A percentile compares a stretch with the other conserved stretches of the same genome.
These are phyloP conservation scores for Carpinus fangiana DNA, from an alignment of 306 rosid species.

Conservation along the genomic window DNA sequence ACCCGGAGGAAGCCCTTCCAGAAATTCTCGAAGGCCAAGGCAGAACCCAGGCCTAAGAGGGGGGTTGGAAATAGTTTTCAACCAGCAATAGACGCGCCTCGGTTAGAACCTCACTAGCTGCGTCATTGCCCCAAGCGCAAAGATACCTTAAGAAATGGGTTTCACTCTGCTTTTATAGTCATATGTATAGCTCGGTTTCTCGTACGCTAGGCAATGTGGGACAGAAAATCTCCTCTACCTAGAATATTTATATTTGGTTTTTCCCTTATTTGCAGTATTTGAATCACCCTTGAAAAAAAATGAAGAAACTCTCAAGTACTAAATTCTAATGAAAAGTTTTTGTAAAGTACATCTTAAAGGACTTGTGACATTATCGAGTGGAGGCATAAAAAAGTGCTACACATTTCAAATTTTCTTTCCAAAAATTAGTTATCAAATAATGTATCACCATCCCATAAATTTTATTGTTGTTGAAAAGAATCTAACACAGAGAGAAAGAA, in stretches of 20 bases:
- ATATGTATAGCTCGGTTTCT: not conserved
- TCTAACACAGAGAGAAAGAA: no score
- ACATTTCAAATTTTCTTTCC: no score
- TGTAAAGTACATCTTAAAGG: no score
- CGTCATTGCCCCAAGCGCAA: conserved; percentile 37
- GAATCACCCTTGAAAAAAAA: no score
- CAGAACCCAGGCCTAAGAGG: conserved; percentile 21
- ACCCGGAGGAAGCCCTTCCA: conserved; percentile 34
- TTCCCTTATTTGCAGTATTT: not conserved
- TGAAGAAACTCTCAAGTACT: no score
- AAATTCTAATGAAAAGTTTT: no score
- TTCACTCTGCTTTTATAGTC: not conserved
- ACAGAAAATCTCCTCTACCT: not conserved
- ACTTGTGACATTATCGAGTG: no score
- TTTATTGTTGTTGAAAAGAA: no score
- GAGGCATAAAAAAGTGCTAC: no score
- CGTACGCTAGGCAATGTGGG: conserved; percentile 1
- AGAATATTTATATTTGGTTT: not conserved
- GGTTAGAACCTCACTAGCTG: conserved; percentile 30
- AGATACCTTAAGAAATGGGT: rapidly evolving
- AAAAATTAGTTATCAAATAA: no score
- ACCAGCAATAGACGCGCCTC: conserved; percentile 28
- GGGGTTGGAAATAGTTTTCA: conserved; percentile 25
- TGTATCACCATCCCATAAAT: no score
- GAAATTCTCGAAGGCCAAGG: conserved; percentile 36